Conservation (phyloP, 1,139 yeast genomes). For the Martiniozyma asiatica region DNA sequence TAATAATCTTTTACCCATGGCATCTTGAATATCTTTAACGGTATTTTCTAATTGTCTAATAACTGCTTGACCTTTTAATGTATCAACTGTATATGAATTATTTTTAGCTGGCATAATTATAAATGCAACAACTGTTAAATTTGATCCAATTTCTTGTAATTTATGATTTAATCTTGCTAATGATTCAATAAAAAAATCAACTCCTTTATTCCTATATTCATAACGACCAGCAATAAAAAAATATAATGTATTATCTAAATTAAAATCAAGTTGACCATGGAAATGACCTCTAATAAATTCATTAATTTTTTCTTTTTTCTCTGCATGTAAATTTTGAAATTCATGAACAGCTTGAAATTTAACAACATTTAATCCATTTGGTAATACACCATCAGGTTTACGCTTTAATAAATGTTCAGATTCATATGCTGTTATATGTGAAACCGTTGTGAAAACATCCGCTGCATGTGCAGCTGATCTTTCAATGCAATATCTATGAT, state of each 20-base stretch:
- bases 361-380: constrained; percentile 91
- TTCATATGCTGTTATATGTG: constrained; percentile 93
- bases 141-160: constrained; percentile 70
- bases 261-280: constrained; percentile 93
- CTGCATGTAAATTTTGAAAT: constrained; percentile 91
- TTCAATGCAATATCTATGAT: constrained; percentile 93
- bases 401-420: constrained; percentile 86
- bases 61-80: constrained; percentile 93
- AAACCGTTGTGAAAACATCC: constrained; percentile 94
- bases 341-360: constrained; percentile 97
- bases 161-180: constrained; percentile 85
- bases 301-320: constrained; percentile 81
- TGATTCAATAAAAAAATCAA: constrained; percentile 87
- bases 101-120: constrained; percentile 97
- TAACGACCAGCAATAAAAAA: constrained; percentile 96
- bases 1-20: constrained; percentile 78
- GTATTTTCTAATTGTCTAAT: constrained; percentile 84
- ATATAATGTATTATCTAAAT: constrained; percentile 83
- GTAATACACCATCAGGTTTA: constrained; percentile 95
- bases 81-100: constrained; percentile 89
- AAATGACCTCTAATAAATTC: constrained; percentile 95
- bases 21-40: constrained; percentile 76
- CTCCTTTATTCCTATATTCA: constrained; percentile 94
- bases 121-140: constrained; percentile 93
- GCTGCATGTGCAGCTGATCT: constrained; percentile 94